phyloP scores from a whole-genome alignment of 495 filamentous ascomycete genomes.

The Podospora bellae-mahoneyi region DNA sequence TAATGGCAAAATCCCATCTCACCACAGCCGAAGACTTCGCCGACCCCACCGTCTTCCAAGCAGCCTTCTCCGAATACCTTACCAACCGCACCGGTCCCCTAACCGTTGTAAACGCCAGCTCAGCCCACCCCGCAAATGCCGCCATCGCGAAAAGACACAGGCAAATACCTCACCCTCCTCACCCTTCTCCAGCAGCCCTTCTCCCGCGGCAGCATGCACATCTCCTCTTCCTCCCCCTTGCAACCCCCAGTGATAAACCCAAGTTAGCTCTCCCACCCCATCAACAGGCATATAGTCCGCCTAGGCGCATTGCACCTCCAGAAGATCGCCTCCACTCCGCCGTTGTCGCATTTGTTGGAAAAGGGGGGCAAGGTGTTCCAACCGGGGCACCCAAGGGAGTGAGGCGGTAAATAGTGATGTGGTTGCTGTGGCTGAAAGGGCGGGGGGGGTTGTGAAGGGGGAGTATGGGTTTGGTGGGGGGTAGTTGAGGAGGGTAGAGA shows the following conservation, averaged over 20 bases:
- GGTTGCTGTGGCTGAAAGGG: conserved; percentile 12
- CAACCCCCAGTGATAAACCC: conserved; percentile 48
- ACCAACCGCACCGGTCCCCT: neutral
- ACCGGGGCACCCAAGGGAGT: neutral
- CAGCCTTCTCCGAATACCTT: neutral
- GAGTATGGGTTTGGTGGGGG: neutral
- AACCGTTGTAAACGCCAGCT: conserved; percentile 4
- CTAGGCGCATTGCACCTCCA: conserved; percentile 33
- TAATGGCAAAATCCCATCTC: neutral
- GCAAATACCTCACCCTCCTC: conserved; percentile 24
- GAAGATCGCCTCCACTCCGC: conserved; percentile 35
- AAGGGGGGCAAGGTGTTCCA: neutral
- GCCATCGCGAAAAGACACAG: neutral
- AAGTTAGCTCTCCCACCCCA: conserved; percentile 48
- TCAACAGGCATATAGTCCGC: conserved; percentile 45
- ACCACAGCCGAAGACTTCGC: neutral
- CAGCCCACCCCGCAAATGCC: neutral
- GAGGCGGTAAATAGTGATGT: conserved; percentile 3
- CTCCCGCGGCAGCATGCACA: conserved; percentile 52
- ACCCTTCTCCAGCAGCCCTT: conserved; percentile 41
- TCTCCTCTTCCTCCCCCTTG: conserved; percentile 36
- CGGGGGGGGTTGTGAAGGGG: conserved; percentile 8
- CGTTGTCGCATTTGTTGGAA: conserved; percentile 21
- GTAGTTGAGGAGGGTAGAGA: no score
- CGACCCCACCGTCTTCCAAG: neutral